Evolutionary conservation across 441 rosid genomes (phyloP).

Genomic region (Eutrema salsugineum): DNA sequence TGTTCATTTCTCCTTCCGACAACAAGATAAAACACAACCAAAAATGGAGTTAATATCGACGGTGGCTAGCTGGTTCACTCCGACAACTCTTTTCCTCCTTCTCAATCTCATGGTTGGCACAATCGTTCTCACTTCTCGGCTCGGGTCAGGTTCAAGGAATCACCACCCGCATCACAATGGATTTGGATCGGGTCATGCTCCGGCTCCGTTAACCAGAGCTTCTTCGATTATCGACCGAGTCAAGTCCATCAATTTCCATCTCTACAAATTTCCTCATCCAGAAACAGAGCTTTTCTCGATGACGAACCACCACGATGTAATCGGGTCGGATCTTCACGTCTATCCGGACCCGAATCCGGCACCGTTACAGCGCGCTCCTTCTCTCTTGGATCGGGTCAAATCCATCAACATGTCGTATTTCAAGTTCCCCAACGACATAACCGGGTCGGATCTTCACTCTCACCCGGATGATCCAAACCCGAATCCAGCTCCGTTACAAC

Average conservation of each 20-base stretch:
- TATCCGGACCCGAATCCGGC: constrained; percentile 13
- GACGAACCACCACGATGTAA: constrained; percentile 13
- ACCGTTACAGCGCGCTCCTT: constrained; percentile 40
- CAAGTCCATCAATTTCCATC: constrained; percentile 50
- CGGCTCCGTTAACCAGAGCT: constrained; percentile 30
- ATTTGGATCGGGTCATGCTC: constrained; percentile 11
- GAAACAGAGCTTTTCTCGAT: constrained; percentile 16
- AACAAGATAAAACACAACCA: constrained; percentile 8
- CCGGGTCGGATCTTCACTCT: constrained; percentile 14
- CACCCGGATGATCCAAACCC: constrained; percentile 1
- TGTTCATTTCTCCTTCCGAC: constrained; percentile 11
- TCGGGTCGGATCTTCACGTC: constrained; percentile 29
- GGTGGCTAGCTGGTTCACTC: constrained; percentile 50
- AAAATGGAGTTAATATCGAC: constrained; percentile 31
- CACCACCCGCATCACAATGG: constrained; percentile 24
- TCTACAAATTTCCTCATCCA: constrained; percentile 29
- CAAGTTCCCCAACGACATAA: constrained; percentile 26
- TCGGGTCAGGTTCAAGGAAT: constrained; percentile 23
- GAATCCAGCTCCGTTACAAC: constrained; percentile 13
- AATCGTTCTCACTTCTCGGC: constrained; percentile 49
- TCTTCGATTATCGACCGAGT: constrained; percentile 54
- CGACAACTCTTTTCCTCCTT: constrained; percentile 61
- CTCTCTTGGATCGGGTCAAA: constrained; percentile 47
- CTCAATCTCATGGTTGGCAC: constrained; percentile 73
- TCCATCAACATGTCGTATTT: constrained; percentile 47